Percentiles rank a stretch among this genome's conserved stretches.
phyloP scores from a whole-genome alignment of 345 rosid genomes.

The Durio zibethinus region DNA sequence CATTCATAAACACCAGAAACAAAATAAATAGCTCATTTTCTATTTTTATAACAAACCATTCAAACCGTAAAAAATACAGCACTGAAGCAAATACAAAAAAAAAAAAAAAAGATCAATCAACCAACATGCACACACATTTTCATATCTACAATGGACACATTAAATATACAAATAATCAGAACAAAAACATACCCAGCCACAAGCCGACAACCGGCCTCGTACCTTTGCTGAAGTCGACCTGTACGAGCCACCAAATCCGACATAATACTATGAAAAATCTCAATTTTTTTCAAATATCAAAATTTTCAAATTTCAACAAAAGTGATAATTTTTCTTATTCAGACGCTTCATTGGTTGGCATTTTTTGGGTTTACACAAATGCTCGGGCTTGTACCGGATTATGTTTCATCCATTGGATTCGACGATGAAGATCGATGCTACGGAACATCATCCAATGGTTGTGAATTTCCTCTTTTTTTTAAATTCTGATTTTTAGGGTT shows the following conservation, averaged over 20 bases:
- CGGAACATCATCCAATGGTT: conserved; percentile 38
- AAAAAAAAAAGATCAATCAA: not conserved
- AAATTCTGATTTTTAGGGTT: conserved; percentile 26
- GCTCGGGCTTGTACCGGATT: conserved; percentile 29
- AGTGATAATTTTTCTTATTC: conserved; percentile 10
- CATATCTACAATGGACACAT: not conserved
- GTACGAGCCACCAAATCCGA: conserved; percentile 95
- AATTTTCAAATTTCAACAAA: conserved; percentile 6
- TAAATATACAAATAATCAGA: not conserved
- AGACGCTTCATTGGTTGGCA: conserved; percentile 12
- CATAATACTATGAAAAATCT: conserved; percentile 34
- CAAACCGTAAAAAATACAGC: not conserved
- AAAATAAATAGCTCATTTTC: not conserved
- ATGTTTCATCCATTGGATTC: conserved; percentile 30
- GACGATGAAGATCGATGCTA: conserved; percentile 28
- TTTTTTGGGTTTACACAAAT: not conserved
- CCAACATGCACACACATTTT: not conserved
- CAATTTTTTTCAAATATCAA: not conserved
- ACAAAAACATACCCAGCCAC: conserved; percentile 70
- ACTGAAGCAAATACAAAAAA: conserved; percentile 1
- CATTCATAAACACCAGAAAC: not conserved
- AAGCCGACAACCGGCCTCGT: conserved; percentile 89
- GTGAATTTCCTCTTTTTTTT: not conserved
- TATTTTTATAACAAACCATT: not conserved
- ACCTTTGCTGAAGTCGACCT: conserved; percentile 96